Base-by-base conservation (phyloP, 2,329 filamentous ascomycete species). In the Fusarium piperis region DNA sequence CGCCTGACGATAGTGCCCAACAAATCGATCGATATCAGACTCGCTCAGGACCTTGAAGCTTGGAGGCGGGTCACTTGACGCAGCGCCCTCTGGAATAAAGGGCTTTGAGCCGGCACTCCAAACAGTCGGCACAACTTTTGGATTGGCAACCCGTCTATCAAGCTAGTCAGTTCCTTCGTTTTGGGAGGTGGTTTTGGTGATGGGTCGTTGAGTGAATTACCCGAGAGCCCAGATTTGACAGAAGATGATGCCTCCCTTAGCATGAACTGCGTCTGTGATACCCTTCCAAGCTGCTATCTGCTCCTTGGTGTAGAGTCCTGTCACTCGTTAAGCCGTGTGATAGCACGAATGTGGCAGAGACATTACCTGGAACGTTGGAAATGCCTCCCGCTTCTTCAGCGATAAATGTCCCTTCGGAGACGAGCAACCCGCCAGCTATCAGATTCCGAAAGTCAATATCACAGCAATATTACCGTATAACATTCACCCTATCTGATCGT, bases 171-270 rank as follows among this genome's bases (percentile, higher is more conserved):
- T 32, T 33, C 7, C 1, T 13, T 5, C 2, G 10, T 1, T 12
- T 30, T 20, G 13, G 3, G 4, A 36, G 4, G 8, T 18, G 10
- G 2, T 44, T 18, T 15, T 9, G 32, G 26, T 16, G 6, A 18
- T 13, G 86, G 1, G 89, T 89, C 4, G 85, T 85, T 1, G 79
- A 78, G 2, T 81, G 78, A 84, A 83, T 11, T 91, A 86, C 28
- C 91, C 90, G 4, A 89, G 79, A 1, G 86, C 86, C 87, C 89
- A 92, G 2, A 93, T 83, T 78, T 93, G 91, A 28, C 85, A 79
- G 80, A 85, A 92, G 67, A 92, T 89, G 76, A 85, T 88, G 18
- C 84, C 86, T 33, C 87, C 88, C 74, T 91, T 90, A 30, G 82
- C 82, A 78, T 94, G 91, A 6, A 93, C 90, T 3, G 86, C 87